Percentiles rank a stretch among this genome's conserved stretches.
Evolutionary conservation across 306 rosid species (phyloP).

Genomic region (Medicago arabica): DNA sequence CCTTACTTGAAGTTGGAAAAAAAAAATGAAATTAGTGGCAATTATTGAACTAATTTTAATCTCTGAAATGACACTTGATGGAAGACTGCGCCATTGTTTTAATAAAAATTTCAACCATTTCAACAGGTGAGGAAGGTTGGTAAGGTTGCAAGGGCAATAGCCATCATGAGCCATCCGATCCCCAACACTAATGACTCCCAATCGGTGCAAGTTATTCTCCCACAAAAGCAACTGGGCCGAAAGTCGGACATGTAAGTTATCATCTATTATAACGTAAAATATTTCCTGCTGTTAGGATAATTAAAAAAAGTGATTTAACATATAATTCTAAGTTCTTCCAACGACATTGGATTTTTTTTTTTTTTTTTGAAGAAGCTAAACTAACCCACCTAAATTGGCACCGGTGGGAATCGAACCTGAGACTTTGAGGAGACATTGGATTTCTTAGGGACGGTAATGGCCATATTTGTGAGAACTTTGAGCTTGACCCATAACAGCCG

Average conservation of each 20-base stretch:
- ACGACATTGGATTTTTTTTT: not conserved
- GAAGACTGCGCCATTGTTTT: slow-evolving; percentile 26
- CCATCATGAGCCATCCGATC: slow-evolving; percentile 95
- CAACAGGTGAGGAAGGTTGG: slow-evolving; percentile 95
- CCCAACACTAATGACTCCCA: slow-evolving; percentile 86
- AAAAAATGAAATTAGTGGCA: slow-evolving; percentile 6
- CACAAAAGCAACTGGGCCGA: slow-evolving; percentile 97
- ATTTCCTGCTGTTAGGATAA: slow-evolving; percentile 17
- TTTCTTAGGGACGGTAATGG: not conserved
- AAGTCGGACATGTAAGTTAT: slow-evolving; percentile 95
- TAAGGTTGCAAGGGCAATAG: slow-evolving; percentile 96
- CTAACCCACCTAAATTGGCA: too few relatives aligned
- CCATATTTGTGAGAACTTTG: slow-evolving; percentile 16
- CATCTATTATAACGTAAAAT: not conserved
- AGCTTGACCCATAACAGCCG: not conserved
- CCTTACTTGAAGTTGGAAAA: slow-evolving; percentile 25
- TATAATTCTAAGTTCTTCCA: not conserved
- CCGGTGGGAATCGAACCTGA: too few relatives aligned
- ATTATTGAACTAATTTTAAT: slow-evolving; percentile 38
- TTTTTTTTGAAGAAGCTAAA: too few relatives aligned
- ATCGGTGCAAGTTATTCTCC: slow-evolving; percentile 93
- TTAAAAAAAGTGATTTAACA: not conserved
- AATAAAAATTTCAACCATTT: slow-evolving; percentile 39
- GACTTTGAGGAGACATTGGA: too few relatives aligned
- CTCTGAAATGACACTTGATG: slow-evolving; percentile 27